Evolutionary conservation across 2,329 filamentous ascomycete genomes (phyloP), one percentile per base, ranked within the genome.

Genomic region (Cadophora gregata): DNA sequence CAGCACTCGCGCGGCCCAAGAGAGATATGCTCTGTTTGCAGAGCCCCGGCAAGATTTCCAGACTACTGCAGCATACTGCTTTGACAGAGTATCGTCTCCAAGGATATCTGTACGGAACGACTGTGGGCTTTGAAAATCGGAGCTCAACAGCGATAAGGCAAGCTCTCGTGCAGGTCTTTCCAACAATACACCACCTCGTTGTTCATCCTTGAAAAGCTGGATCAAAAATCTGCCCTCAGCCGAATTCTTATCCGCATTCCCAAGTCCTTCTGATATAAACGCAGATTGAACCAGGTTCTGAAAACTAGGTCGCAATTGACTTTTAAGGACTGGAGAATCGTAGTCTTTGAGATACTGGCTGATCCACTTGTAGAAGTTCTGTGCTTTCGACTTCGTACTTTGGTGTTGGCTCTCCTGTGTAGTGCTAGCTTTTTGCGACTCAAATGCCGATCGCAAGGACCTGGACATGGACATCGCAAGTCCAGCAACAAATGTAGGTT

Each of bases 1-100:
- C 53, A 98, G 83, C 1, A 94, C 90, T 69, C 90, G 86, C 3
- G 92, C 94, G 53, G 92, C 91, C 96, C 96, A 99, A 0, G 92
- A 81, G 0, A 93, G 81, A 76, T 96, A 97, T 19, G 88, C 85
- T 29, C 86, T 81, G 64, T 88, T 91, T 19, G 90, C 82, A 1
- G 85, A 80, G 45, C 86, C 83, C 66, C 86, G 84, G 71, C 93
- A 91, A 50, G 91, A 93, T 75, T 90, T 89, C 89, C 91, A 96
- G 0, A 97, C 84, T 21, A 88, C 86, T 14, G 88, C 81, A 1
- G 88, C 86, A 74, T 90, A 87, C 1, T 80, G 77, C 14, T 86
- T 77, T 12, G 93, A 89, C 51, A 88, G 83, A 19, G 83, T 76
- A 75, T 97, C 93, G 0, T 83, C 83, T 31, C 87, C 87, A 29